Evolutionary conservation across 2,329 filamentous ascomycete species (phyloP), one percentile per base, ranked within the genome.

Genomic region (Epichloe amarillans): DNA sequence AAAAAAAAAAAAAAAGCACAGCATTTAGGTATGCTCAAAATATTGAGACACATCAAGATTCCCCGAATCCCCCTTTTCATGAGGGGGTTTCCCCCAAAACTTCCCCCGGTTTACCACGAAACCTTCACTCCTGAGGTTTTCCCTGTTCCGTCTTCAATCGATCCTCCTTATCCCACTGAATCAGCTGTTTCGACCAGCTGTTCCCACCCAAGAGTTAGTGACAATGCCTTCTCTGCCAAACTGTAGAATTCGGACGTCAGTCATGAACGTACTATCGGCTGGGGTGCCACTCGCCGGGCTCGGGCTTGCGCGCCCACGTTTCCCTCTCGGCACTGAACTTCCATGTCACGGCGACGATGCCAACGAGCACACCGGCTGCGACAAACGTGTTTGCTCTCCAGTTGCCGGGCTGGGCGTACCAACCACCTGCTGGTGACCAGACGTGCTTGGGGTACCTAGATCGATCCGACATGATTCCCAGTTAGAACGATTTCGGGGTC

Each of bases 341-440:
- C 77, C 82, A 91, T 54, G 75, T 77, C 61, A 84, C 69, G 47
- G 77, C 83, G 52, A 77, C 75, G 57, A 94, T 76, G 56, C 85
- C 83, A 58, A 84, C 58, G 48, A 93, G 73, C 51, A 84, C 77
- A 46, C 73, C 77, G 53, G 79, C 79, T 65, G 89, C 82, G 58
- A 93, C 75, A 50, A 84, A 76, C 5, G 93, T 98, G 75, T 98
- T 98, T 62, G 74, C 72, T 69, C 86, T 93, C 93, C 93, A 98
- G 77, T 98, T 98, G 59, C 79, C 76, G 50, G 93, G 93, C 68
- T 95, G 91, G 50, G 84, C 74, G 72, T 98, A 98, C 93, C 93
- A 98, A 71, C 93, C 93, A 78, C 93, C 93, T 58, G 91, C 77
- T 55, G 93, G 93, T 64, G 93, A 97, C 93, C 93, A 98, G 78